Percentiles rank a stretch among this genome's conserved stretches.
phyloP scores from a whole-genome alignment of 495 filamentous ascomycete genomes.

The Recurvomyces mirabilis region DNA sequence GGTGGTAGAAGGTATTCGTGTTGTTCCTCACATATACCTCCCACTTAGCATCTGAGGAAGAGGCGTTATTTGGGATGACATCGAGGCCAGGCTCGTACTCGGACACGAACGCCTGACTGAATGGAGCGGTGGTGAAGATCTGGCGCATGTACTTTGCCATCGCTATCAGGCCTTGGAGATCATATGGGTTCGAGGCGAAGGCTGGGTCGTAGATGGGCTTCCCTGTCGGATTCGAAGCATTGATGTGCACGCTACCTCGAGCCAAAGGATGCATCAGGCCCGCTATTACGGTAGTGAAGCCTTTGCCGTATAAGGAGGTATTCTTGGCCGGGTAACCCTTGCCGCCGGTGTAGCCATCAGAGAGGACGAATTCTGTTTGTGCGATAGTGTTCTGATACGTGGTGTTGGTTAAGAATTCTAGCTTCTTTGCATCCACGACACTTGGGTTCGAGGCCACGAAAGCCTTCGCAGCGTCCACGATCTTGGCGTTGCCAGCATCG shows the following conservation, averaged over 20 bases:
- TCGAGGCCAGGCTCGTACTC: conserved; percentile 19
- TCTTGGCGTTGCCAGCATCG: neutral
- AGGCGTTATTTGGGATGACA: conserved; percentile 4
- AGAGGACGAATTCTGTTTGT: conserved; percentile 20
- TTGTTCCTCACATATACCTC: conserved; percentile 8
- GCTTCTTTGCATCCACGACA: conserved; percentile 13
- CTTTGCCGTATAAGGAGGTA: conserved; percentile 7
- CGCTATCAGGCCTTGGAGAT: conserved; percentile 6
- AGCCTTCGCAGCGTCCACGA: conserved; percentile 7
- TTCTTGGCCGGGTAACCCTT: conserved; percentile 15
- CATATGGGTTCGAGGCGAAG: conserved; percentile 14
- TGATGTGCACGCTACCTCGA: conserved; percentile 18
- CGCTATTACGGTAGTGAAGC: conserved; percentile 16
- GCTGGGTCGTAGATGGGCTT: conserved; percentile 11
- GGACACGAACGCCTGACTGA: neutral
- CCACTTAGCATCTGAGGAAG: conserved; percentile 16
- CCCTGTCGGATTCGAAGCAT: neutral
- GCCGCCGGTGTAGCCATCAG: conserved; percentile 23
- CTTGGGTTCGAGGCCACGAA: neutral
- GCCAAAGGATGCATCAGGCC: conserved; percentile 17
- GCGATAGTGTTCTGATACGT: conserved; percentile 4
- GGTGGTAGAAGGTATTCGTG: conserved; percentile 28
- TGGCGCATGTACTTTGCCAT: conserved; percentile 14
- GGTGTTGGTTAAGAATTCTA: conserved; percentile 8
- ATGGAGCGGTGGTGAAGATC: conserved; percentile 11